phyloP scores from a whole-genome alignment of 495 filamentous ascomycete genomes.

The Tetracladium setigerum region DNA sequence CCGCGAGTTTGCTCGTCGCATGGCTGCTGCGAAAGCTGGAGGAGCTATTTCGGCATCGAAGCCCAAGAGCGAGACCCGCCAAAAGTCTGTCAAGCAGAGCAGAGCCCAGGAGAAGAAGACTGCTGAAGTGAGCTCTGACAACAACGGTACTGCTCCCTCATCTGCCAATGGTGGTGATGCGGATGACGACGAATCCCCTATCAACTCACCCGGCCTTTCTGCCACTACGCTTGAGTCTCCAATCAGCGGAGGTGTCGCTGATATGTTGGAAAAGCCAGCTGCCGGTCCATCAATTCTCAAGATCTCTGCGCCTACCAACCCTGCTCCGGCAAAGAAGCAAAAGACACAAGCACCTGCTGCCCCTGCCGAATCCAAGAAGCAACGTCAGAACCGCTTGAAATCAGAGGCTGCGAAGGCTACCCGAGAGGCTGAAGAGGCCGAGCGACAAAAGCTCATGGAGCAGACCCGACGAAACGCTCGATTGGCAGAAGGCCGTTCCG shows the following conservation, averaged over 20 bases:
- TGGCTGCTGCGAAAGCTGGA: constrained; percentile 58
- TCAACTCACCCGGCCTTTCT: constrained; percentile 49
- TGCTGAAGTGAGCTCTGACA: constrained; percentile 18
- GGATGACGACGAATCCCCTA: constrained; percentile 69
- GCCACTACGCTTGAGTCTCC: constrained; percentile 37
- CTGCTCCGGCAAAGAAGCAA: constrained; percentile 53
- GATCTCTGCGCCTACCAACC: constrained; percentile 57
- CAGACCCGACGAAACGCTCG: constrained; percentile 74
- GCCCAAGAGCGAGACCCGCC: constrained; percentile 38
- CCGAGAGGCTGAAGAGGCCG: constrained; percentile 66
- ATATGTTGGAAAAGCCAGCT: constrained; percentile 75
- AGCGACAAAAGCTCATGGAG: constrained; percentile 63
- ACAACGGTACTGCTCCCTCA: constrained; percentile 47
- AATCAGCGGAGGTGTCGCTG: constrained; percentile 53
- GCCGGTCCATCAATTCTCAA: constrained; percentile 68
- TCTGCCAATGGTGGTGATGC: constrained; percentile 75
- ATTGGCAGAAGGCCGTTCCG: constrained; percentile 69
- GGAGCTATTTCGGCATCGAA: constrained; percentile 39
- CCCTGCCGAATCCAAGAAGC: constrained; percentile 75
- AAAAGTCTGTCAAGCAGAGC: constrained; percentile 48
- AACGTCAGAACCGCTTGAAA: constrained; percentile 79
- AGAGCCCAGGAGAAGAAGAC: constrained; percentile 35
- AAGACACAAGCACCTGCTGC: constrained; percentile 46
- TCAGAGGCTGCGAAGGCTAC: constrained; percentile 62
- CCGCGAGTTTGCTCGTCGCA: constrained; percentile 65